Conservation (phyloP, 2,329 filamentous ascomycete species). For the Cadophora luteo-olivacea region DNA sequence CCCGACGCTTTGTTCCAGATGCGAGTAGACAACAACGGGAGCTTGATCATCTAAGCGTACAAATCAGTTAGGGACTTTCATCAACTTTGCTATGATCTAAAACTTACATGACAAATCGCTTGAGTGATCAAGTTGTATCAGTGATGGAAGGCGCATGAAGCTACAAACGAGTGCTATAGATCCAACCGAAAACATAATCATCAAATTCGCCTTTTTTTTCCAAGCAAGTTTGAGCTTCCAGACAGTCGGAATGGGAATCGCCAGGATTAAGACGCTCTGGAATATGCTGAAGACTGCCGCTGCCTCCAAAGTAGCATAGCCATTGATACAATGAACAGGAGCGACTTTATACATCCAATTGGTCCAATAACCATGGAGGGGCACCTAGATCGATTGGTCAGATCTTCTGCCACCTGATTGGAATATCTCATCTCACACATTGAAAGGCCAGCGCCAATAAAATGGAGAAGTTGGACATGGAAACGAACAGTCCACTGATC, state of each 20-base stretch:
- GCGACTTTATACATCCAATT: slow-evolving; percentile 28
- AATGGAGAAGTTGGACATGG: slow-evolving; percentile 20
- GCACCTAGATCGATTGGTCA: background rate
- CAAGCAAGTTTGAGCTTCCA: slow-evolving; percentile 65
- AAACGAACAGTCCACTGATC: slow-evolving; percentile 15
- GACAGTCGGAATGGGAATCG: slow-evolving; percentile 69
- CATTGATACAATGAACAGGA: slow-evolving; percentile 59
- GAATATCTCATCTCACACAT: slow-evolving; percentile 14
- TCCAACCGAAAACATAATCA: slow-evolving; percentile 61
- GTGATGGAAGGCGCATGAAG: slow-evolving; percentile 22
- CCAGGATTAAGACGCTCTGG: slow-evolving; percentile 69
- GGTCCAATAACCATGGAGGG: slow-evolving; percentile 26
- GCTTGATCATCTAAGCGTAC: slow-evolving; percentile 28
- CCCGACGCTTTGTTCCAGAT: slow-evolving; percentile 48
- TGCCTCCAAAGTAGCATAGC: slow-evolving; percentile 68
- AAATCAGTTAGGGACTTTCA: background rate
- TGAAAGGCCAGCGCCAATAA: slow-evolving; percentile 19
- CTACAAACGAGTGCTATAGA: slow-evolving; percentile 26
- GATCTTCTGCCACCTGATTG: background rate
- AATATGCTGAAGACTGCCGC: slow-evolving; percentile 73
- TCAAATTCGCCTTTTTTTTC: slow-evolving; percentile 70
- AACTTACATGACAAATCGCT: slow-evolving; percentile 24
- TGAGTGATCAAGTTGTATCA: slow-evolving; percentile 16
- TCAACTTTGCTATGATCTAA: background rate
- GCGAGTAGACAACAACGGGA: slow-evolving; percentile 29